Evolutionary conservation across 2,329 filamentous ascomycete species (phyloP).

Genomic region (Ilyonectria robusta): DNA sequence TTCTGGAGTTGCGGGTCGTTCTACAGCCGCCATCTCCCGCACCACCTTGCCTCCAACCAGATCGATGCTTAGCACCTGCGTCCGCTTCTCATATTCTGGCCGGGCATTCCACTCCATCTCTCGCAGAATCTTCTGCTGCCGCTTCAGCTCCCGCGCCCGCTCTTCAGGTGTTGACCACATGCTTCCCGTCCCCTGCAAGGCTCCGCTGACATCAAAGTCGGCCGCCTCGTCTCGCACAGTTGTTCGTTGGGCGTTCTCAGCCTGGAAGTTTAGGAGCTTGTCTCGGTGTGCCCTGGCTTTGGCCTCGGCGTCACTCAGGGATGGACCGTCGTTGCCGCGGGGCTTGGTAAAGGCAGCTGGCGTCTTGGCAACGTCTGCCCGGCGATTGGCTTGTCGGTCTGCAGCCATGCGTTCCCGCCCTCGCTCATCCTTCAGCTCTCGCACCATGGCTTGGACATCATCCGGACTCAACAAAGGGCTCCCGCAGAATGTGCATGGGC

Average conservation of each 20-base stretch:
- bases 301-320: slow-evolving; percentile 70
- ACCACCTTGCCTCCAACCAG: slow-evolving; percentile 84
- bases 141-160: slow-evolving; percentile 84
- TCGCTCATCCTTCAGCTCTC: slow-evolving; percentile 85
- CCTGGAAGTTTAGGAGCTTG: slow-evolving; percentile 84
- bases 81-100: slow-evolving; percentile 91
- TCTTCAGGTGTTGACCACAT: slow-evolving; percentile 91
- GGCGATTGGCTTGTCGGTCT: slow-evolving; percentile 79
- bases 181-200: slow-evolving; percentile 60
- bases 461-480: slow-evolving; percentile 77
- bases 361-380: slow-evolving; percentile 74
- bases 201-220: slow-evolving; percentile 69
- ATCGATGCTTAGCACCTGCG: slow-evolving; percentile 88
- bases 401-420: slow-evolving; percentile 88
- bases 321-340: slow-evolving; percentile 54
- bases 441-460: slow-evolving; percentile 89
- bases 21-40: slow-evolving; percentile 76
- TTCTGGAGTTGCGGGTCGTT: slow-evolving; percentile 69
- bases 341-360: slow-evolving; percentile 72
- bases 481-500: slow-evolving; percentile 93
- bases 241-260: slow-evolving; percentile 87
- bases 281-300: slow-evolving; percentile 86
- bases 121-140: slow-evolving; percentile 85
- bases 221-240: slow-evolving; percentile 88
- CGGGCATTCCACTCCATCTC: slow-evolving; percentile 89